A percentile compares a stretch with the other conserved stretches of the same genome.
Conservation (phyloP, 78 protist species). For the Dictyostelium capitatum region DNA sequence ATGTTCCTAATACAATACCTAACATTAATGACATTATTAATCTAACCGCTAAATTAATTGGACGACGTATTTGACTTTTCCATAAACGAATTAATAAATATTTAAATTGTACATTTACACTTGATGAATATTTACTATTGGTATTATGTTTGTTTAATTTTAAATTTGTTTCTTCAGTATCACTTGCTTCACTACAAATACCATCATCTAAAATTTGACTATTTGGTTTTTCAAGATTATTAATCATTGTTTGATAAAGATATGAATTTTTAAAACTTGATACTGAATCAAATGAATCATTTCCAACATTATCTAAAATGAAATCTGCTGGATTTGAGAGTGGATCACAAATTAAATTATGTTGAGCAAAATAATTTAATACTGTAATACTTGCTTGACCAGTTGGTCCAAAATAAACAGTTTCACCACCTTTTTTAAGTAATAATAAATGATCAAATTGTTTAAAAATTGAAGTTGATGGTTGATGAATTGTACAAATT, state of each 20-base stretch:
- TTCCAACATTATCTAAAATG: constrained; percentile 48
- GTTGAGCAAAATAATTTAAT: constrained; percentile 21
- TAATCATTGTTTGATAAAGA: no score
- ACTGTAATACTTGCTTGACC: constrained; percentile 20
- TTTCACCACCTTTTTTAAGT: constrained; percentile 87
- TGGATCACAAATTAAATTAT: constrained; percentile 53
- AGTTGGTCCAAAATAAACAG: constrained; percentile 83
- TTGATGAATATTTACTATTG: neutral
- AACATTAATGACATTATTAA: constrained; percentile 4
- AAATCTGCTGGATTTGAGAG: constrained; percentile 83
- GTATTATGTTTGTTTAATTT: no score
- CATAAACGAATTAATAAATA: constrained; percentile 2
- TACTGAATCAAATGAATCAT: constrained; percentile 22
- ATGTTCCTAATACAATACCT: constrained; percentile 42
- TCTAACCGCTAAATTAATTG: no score
- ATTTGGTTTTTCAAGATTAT: no score
- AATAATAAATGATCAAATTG: constrained; percentile 85
- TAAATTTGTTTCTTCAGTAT: no score
- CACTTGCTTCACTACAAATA: no score
- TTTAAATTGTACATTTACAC: constrained; percentile 2
- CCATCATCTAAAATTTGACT: no score
- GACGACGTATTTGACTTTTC: neutral
- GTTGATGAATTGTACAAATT: constrained; percentile 94
- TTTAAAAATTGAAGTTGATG: constrained; percentile 79
- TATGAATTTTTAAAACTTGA: no score